These are phyloP conservation scores for Capronia americana DNA, from an alignment of 2,329 filamentous ascomycete species.

Conservation along the genomic window DNA sequence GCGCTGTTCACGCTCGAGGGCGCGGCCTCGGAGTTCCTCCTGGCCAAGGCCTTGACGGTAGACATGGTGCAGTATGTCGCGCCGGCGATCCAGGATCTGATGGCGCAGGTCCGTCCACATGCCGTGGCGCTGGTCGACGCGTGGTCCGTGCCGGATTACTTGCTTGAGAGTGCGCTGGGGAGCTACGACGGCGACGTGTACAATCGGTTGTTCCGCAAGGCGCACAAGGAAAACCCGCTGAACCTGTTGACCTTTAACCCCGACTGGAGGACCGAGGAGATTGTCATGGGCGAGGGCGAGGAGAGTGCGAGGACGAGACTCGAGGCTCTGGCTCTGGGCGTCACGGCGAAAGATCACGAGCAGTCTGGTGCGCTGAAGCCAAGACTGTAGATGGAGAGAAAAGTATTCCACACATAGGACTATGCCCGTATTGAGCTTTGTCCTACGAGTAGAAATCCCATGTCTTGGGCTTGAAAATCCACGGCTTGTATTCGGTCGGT, in stretches of 20 bases:
- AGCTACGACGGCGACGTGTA: constrained; percentile 61
- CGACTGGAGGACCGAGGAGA: constrained; percentile 57
- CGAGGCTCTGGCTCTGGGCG: constrained; percentile 35
- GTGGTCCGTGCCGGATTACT: constrained; percentile 61
- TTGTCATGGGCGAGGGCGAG: constrained; percentile 55
- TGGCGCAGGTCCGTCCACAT: constrained; percentile 57
- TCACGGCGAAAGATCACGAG: constrained; percentile 29
- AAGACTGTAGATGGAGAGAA: constrained; percentile 32
- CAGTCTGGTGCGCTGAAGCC: constrained; percentile 21
- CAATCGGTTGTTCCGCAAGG: constrained; percentile 59
- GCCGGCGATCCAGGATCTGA: constrained; percentile 52
- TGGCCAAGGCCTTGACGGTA: constrained; percentile 52
- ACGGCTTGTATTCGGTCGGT: constrained; percentile 5
- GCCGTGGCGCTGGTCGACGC: constrained; percentile 60
- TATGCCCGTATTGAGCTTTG: too few relatives aligned
- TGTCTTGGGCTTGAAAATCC: constrained; percentile 23
- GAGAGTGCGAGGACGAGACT: constrained; percentile 40
- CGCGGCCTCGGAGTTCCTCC: constrained; percentile 54
- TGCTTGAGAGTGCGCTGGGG: constrained; percentile 60
- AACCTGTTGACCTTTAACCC: constrained; percentile 59
- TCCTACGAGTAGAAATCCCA: too few relatives aligned
- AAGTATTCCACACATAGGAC: too few relatives aligned
- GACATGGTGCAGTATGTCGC: constrained; percentile 51
- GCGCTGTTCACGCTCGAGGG: constrained; percentile 56
- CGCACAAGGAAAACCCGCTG: constrained; percentile 59